Evolutionary conservation across 257 asterid genomes (phyloP).

Genomic region (Verbascum thapsus): DNA sequence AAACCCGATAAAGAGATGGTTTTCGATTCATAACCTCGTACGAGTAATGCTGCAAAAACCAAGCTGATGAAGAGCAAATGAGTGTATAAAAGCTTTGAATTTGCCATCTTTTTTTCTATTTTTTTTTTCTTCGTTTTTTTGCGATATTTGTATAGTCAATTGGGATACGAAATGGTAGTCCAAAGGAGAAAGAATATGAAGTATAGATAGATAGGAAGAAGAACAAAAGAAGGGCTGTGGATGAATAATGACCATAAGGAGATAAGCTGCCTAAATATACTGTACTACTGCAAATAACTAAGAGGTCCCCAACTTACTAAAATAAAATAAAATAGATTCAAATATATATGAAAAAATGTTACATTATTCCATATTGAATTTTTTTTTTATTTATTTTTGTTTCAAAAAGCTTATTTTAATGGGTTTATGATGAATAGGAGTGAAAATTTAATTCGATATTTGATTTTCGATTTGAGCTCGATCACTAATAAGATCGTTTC

Average conservation of each 20-base stretch:
- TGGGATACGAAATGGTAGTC: slow-evolving; percentile 26
- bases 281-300: slow-evolving; percentile 39
- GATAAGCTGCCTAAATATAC: slow-evolving; percentile 57
- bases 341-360: slow-evolving; percentile 29
- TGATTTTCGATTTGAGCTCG: too few species aligned
- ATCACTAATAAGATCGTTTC: too few species aligned
- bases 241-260: slow-evolving; percentile 57
- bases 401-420: background rate
- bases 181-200: slow-evolving; percentile 30
- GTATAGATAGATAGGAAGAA: slow-evolving; percentile 36
- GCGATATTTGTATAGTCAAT: slow-evolving; percentile 19
- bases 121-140: too few species aligned
- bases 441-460: too few species aligned
- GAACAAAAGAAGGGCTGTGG: slow-evolving; percentile 43
- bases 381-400: slow-evolving; percentile 7
- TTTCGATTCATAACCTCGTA: slow-evolving; percentile 47
- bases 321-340: slow-evolving; percentile 15
- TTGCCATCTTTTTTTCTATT: slow-evolving; percentile 45
- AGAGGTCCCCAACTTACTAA: slow-evolving; percentile 79
- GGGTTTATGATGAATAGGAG: background rate
- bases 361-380: slow-evolving; percentile 29
- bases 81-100: slow-evolving; percentile 25
- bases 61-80: slow-evolving; percentile 44
- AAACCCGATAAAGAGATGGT: background rate
- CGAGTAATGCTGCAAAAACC: slow-evolving; percentile 37